phyloP scores from a whole-genome alignment of 2,329 filamentous ascomycete species.

The Fusarium fracticaudum region DNA sequence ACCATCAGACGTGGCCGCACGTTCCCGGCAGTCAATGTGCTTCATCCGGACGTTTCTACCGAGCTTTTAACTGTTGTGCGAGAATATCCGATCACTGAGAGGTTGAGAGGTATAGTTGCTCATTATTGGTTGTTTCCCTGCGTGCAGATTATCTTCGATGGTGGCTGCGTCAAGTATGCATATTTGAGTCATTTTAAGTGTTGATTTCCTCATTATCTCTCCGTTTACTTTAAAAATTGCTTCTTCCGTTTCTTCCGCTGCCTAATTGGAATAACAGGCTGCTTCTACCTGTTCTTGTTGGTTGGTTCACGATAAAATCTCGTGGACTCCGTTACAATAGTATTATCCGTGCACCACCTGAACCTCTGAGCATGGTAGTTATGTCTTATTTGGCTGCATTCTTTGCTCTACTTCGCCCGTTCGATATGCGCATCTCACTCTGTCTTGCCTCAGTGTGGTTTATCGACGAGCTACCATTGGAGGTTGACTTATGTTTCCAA shows the following conservation, averaged over 20 bases:
- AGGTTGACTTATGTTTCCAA: constrained; percentile 7
- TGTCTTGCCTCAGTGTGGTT: constrained; percentile 14
- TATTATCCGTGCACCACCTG: background rate
- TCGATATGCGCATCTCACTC: constrained; percentile 1
- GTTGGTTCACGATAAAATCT: background rate
- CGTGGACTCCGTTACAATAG: background rate
- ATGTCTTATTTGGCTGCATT: constrained; percentile 7
- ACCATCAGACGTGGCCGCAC: constrained; percentile 38
- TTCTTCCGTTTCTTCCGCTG: constrained; percentile 6
- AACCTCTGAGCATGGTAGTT: background rate
- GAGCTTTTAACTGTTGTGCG: background rate
- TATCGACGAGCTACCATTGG: constrained; percentile 27
- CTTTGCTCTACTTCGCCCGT: background rate
- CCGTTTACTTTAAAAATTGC: background rate
- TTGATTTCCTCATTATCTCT: background rate
- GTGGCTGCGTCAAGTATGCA: constrained; percentile 32
- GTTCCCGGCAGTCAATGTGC: constrained; percentile 14
- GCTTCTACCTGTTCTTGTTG: background rate
- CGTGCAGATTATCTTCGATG: constrained; percentile 27
- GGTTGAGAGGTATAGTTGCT: background rate
- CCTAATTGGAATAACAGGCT: constrained; percentile 7
- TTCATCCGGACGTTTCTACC: background rate
- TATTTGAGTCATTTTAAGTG: constrained; percentile 39
- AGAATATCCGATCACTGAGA: constrained; percentile 10
- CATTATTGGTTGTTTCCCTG: constrained; percentile 3